Evolutionary conservation across 2,329 filamentous ascomycete genomes (phyloP).

Genomic region (Penicillium sp.): DNA sequence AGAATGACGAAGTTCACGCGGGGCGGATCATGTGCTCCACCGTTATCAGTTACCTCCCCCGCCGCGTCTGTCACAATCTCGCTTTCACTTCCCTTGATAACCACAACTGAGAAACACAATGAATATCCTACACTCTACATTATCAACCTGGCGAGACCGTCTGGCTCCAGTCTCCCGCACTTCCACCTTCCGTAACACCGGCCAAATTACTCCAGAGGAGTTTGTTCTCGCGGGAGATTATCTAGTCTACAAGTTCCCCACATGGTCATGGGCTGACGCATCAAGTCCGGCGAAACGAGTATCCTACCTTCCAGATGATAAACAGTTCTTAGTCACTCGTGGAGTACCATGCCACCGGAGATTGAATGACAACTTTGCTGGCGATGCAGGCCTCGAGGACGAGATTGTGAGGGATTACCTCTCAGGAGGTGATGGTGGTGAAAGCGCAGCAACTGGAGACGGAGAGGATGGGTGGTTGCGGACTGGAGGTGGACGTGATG

Average conservation of each 20-base stretch:
- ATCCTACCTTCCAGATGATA: conserved; percentile 76
- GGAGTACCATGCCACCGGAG: conserved; percentile 91
- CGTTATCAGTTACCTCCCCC: conserved; percentile 25
- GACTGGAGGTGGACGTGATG: conserved; percentile 68
- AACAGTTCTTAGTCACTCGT: conserved; percentile 93
- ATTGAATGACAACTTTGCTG: conserved; percentile 89
- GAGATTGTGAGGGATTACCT: conserved; percentile 80
- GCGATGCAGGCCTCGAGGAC: conserved; percentile 81
- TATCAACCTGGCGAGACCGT: conserved; percentile 87
- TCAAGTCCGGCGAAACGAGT: conserved; percentile 77
- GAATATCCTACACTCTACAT: conserved; percentile 89
- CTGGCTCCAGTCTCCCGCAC: conserved; percentile 86
- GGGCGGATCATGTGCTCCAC: conserved; percentile 32
- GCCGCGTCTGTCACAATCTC: conserved; percentile 1
- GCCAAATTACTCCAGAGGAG: conserved; percentile 95
- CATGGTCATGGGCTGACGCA: conserved; percentile 94
- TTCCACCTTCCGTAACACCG: conserved; percentile 89
- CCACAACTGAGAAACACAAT: conserved; percentile 49
- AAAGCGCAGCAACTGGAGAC: conserved; percentile 66
- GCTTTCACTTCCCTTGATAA: conserved; percentile 1
- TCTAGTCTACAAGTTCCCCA: conserved; percentile 97
- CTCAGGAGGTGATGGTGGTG: conserved; percentile 47
- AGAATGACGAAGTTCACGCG: conserved; percentile 19
- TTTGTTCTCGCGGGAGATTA: conserved; percentile 96
- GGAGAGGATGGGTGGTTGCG: conserved; percentile 90